phyloP scores from a whole-genome alignment of 2,329 filamentous ascomycete species.

The Knufia petricola region DNA sequence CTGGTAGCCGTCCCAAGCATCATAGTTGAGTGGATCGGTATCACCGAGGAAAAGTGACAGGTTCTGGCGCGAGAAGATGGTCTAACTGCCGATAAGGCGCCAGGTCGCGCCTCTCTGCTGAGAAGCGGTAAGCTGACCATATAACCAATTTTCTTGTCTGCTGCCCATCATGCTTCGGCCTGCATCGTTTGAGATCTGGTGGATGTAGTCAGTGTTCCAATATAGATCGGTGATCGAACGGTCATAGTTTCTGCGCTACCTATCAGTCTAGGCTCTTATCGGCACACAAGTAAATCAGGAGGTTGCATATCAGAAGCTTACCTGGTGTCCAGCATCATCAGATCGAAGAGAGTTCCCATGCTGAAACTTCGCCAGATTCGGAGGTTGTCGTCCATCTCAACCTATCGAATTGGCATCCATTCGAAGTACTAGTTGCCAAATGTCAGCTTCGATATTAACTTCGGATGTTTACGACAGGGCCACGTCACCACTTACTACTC shows the following conservation, averaged over 20 bases:
- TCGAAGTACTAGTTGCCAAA: too few species aligned
- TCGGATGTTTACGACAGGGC: too few species aligned
- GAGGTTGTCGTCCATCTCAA: slow-evolving; percentile 58
- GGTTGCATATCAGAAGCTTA: too few species aligned
- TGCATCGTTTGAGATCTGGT: slow-evolving; percentile 54
- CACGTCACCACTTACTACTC: too few species aligned
- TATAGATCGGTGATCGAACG: slow-evolving; percentile 50
- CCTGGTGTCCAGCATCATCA: slow-evolving; percentile 59
- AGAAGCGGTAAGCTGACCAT: slow-evolving; percentile 47
- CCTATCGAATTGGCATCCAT: slow-evolving; percentile 53
- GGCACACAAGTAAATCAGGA: too few species aligned
- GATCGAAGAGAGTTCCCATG: slow-evolving; percentile 54
- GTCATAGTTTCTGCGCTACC: too few species aligned
- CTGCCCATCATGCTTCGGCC: slow-evolving; percentile 59
- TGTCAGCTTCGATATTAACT: too few species aligned
- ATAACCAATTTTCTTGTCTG: slow-evolving; percentile 65
- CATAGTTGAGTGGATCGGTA: slow-evolving; percentile 39
- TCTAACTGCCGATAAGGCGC: slow-evolving; percentile 61
- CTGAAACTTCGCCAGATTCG: slow-evolving; percentile 58
- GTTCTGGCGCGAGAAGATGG: slow-evolving; percentile 52
- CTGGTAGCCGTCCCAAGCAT: slow-evolving; percentile 55
- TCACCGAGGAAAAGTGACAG: slow-evolving; percentile 18
- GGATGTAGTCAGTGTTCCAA: slow-evolving; percentile 52
- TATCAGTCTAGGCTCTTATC: too few species aligned
- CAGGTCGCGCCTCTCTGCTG: slow-evolving; percentile 55